Evolutionary conservation across 768 basidiomycete genomes (phyloP).

Genomic region (Tremella fuciformis): DNA sequence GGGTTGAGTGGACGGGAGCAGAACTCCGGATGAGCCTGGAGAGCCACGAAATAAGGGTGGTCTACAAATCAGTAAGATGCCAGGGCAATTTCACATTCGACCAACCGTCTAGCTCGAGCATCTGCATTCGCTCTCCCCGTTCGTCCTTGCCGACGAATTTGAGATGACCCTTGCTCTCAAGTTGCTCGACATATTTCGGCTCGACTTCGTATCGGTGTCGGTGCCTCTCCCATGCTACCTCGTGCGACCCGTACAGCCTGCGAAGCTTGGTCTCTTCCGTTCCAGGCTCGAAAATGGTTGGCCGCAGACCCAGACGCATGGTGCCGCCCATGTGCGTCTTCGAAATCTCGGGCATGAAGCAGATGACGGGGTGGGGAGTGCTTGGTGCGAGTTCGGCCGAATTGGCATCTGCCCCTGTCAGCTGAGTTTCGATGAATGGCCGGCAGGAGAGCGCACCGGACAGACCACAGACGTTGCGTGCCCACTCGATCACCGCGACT

Average conservation of each 20-base stretch:
- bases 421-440: not conserved
- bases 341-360: constrained; percentile 99
- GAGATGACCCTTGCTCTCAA: constrained; percentile 68
- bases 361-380: constrained; percentile 66
- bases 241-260: constrained; percentile 75
- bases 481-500: constrained; percentile 92
- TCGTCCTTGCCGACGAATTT: constrained; percentile 85
- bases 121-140: constrained; percentile 94
- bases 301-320: constrained; percentile 98
- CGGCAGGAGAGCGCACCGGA: constrained; percentile 56
- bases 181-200: constrained; percentile 71
- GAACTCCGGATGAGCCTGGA: constrained; percentile 98
- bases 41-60: constrained; percentile 87
- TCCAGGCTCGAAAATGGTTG: constrained; percentile 76
- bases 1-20: constrained; percentile 97
- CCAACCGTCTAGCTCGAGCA: constrained; percentile 78
- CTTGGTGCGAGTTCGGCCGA: constrained; percentile 72
- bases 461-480: constrained; percentile 73
- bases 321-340: constrained; percentile 98
- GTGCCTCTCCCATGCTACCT: constrained; percentile 91
- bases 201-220: constrained; percentile 96
- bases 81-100: constrained; percentile 20
- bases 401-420: constrained; percentile 62
- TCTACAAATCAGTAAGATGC: constrained; percentile 55
- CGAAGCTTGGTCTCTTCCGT: constrained; percentile 66